Conservation (phyloP, 208 protist genomes). For the Leishmania aethiopica region DNA sequence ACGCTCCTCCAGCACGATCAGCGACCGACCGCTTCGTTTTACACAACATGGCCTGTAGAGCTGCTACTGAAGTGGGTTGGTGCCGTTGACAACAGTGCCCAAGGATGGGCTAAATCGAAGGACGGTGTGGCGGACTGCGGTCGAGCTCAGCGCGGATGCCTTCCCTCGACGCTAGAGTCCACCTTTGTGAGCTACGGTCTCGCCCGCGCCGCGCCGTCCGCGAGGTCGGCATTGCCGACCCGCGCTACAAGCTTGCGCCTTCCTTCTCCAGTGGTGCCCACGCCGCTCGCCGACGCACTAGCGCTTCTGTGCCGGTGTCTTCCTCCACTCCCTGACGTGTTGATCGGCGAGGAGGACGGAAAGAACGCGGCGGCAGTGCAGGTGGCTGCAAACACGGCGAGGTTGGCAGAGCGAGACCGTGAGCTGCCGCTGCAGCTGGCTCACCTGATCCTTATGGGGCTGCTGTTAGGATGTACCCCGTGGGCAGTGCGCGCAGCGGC, state of each 20-base stretch:
- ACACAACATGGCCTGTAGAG: slow-evolving; percentile 17
- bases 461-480: slow-evolving; percentile 40
- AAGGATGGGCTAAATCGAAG: background rate
- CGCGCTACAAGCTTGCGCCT: background rate
- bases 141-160: background rate
- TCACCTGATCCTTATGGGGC: slow-evolving; percentile 72
- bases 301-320: slow-evolving; percentile 24
- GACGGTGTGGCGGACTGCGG: background rate
- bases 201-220: background rate
- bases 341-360: background rate
- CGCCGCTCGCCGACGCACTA: slow-evolving; percentile 17
- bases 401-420: slow-evolving; percentile 13
- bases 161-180: slow-evolving; percentile 16
- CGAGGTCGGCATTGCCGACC: background rate
- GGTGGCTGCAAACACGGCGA: background rate
- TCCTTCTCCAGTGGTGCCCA: background rate
- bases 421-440: slow-evolving; percentile 69
- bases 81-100: background rate
- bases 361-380: background rate
- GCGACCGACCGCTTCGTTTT: background rate
- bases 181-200: slow-evolving; percentile 19
- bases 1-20: background rate
- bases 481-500: slow-evolving; percentile 27
- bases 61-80: slow-evolving; percentile 18
- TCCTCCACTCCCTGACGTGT: background rate